phyloP scores from a whole-genome alignment of 176 grass and related monocot species.

The Poa pratensis region DNA sequence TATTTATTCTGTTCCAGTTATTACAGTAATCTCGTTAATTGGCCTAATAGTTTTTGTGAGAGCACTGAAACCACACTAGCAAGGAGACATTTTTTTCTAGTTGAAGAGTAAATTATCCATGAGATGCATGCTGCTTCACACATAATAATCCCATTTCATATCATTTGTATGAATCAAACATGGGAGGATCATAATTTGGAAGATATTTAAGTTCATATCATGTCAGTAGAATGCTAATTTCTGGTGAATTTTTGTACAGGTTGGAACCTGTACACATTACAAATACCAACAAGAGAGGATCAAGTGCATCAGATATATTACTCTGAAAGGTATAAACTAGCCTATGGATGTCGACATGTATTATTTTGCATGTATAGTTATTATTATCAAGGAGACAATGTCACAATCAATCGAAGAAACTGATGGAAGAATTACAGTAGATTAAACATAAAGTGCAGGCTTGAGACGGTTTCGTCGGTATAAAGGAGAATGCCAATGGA shows the following conservation, averaged over 20 bases:
- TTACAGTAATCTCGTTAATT: neutral
- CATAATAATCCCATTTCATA: neutral
- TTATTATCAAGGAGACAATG: conserved; percentile 2
- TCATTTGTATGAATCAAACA: neutral
- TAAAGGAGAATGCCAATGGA: conserved; percentile 12
- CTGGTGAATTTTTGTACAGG: neutral
- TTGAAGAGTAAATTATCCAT: neutral
- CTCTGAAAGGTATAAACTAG: conserved; percentile 16
- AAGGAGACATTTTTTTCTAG: neutral
- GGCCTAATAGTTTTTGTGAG: conserved; percentile 12
- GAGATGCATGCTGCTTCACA: neutral
- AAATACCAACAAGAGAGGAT: conserved; percentile 25
- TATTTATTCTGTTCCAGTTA: neutral
- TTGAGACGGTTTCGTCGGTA: conserved; percentile 7
- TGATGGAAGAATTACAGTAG: conserved; percentile 7
- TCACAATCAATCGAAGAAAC: conserved; percentile 28
- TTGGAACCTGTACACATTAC: neutral
- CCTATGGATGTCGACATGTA: neutral
- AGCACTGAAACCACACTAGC: neutral
- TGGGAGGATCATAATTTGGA: neutral
- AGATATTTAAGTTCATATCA: neutral
- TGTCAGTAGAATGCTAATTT: neutral
- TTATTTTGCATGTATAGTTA: neutral
- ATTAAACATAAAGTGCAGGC: conserved; percentile 28
- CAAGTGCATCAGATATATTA: conserved; percentile 11